Evolutionary conservation across 805 yeast genomes (phyloP).

Genomic region (Myxozyma kluyveri): DNA sequence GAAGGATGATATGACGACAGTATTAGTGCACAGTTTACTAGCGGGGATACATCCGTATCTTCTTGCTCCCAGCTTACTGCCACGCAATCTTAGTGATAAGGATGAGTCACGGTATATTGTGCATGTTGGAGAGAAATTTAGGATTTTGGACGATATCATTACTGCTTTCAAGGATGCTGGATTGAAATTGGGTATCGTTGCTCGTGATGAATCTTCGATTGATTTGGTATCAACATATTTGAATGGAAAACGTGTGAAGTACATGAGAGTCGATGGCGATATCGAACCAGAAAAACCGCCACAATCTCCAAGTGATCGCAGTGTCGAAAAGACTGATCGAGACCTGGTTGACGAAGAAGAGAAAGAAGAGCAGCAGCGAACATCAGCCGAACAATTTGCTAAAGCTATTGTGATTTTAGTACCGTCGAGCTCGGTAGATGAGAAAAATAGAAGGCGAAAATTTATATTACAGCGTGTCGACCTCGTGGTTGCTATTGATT

Average conservation of each 20-base stretch:
- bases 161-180: constrained; percentile 48
- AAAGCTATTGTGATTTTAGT: constrained; percentile 45
- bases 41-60: constrained; percentile 89
- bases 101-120: constrained; percentile 31
- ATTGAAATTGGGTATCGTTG: constrained; percentile 64
- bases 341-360: constrained; percentile 41
- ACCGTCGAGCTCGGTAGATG: constrained; percentile 42
- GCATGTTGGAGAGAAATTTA: constrained; percentile 53
- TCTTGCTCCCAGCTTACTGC: constrained; percentile 79
- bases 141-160: constrained; percentile 62
- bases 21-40: constrained; percentile 70
- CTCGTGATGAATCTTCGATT: constrained; percentile 63
- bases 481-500: constrained; percentile 61
- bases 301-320: not conserved
- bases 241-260: constrained; percentile 56
- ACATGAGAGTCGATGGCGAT: constrained; percentile 59
- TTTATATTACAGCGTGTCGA: constrained; percentile 46
- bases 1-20: constrained; percentile 70
- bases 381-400: constrained; percentile 1
- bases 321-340: constrained; percentile 37
- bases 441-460: constrained; percentile 11
- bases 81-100: constrained; percentile 55
- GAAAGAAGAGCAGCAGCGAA: constrained; percentile 32
- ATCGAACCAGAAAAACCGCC: constrained; percentile 3
- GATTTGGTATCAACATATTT: constrained; percentile 73